Evolutionary conservation across 2,329 filamentous ascomycete genomes (phyloP), one percentile per base, ranked within the genome.

Genomic region (Raffaelea deltoideospora): DNA sequence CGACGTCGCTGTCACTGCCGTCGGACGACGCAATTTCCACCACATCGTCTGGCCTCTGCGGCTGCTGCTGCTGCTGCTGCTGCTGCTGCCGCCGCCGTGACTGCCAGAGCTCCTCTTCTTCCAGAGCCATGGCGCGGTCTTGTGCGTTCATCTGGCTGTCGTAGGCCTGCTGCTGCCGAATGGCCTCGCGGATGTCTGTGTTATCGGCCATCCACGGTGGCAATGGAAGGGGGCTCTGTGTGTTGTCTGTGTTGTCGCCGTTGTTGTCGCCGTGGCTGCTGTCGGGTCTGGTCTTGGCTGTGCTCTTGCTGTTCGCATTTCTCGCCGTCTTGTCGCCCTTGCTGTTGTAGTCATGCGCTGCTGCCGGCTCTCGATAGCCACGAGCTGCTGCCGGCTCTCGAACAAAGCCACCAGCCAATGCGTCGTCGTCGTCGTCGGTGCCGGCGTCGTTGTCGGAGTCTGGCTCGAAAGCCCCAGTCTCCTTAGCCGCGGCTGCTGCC

Each of bases 201-300:
- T 74, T 57, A 42, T 75, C 69, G 3, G 61, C 58, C 49, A 90
- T 69, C 83, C 83, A 90, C 1, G 83, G 83, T 1, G 83, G 83
- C 8, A 88, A 51, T 0, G 78, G 77, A n/a, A 61, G 64, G 1
- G 69, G 61, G 4, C 52, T 31, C 15, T 6, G 7, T 3, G n/a
- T 54, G 53, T 65, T 55, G 53, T 65, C 53, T n/a, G n/a, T n/a
- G 23, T 13, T 26, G 8, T 26, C 13, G 5, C 15, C 8, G n/a
- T 7, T 17, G n/a, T n/a, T n/a, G n/a, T 21, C 29, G 14, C 11
- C 42, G 64, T 50, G 19, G n/a, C 11, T 11, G 13, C 13, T 47
- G 58, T 36, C 10, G 19, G 19, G 10, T 3, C 31, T 55, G 54
- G 48, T 5, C 42, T 38, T 6, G 21, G 53, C 44, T 32, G 55